Conservation (phyloP, 129 eudicot genomes). For the Saussurea involucrata region DNA sequence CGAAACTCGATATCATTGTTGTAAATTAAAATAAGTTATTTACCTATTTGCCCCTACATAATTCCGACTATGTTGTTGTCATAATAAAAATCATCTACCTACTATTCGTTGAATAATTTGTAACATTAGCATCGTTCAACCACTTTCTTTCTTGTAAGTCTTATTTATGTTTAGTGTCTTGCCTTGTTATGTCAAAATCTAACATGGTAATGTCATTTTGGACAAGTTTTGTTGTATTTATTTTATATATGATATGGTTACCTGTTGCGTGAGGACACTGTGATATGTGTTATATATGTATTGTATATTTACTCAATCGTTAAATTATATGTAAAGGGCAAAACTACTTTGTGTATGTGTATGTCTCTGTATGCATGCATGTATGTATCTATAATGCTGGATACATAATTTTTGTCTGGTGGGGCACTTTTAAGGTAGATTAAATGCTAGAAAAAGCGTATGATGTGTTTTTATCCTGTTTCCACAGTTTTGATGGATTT, state of each 20-base stretch:
- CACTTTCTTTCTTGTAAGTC: background rate
- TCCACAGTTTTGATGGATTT: too few species aligned
- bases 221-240: background rate
- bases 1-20: background rate
- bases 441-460: too few species aligned
- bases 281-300: background rate
- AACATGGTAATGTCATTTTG: background rate
- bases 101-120: background rate
- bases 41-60: background rate
- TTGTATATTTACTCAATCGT: too few species aligned
- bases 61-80: background rate
- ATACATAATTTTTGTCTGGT: too few species aligned
- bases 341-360: background rate
- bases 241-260: background rate
- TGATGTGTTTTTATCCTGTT: too few species aligned
- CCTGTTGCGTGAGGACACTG: background rate
- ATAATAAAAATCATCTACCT: background rate
- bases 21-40: background rate
- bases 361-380: too few species aligned
- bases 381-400: too few species aligned
- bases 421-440: too few species aligned
- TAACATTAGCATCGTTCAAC: background rate
- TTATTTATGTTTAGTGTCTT: background rate
- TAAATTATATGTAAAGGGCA: background rate
- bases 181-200: constrained; percentile 1